phyloP scores from a whole-genome alignment of 768 basidiomycete species.

The Kwoniella bestiolae region DNA sequence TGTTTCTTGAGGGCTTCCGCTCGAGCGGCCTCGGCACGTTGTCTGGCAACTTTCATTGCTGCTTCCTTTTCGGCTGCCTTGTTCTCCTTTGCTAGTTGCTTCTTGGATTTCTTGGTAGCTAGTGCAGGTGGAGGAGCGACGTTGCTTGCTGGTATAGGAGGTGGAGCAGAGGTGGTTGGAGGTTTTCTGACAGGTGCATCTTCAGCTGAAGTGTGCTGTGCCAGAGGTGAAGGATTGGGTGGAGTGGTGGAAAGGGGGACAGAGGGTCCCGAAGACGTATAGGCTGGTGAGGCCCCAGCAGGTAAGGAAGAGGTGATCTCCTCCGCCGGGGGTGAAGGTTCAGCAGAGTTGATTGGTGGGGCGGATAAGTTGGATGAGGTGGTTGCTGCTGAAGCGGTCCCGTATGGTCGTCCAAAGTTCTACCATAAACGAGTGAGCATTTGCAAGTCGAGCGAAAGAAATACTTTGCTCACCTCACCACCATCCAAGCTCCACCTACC shows the following conservation, averaged over 20 bases:
- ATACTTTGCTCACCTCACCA: constrained; percentile 54
- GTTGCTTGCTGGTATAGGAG: constrained; percentile 19
- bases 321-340: constrained; percentile 38
- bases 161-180: constrained; percentile 10
- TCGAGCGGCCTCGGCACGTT: constrained; percentile 36
- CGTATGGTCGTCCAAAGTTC: constrained; percentile 40
- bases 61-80: constrained; percentile 48
- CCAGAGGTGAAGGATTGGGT: constrained; percentile 30
- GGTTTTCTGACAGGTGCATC: background rate
- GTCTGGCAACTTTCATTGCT: constrained; percentile 29
- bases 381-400: constrained; percentile 38
- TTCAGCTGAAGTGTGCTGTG: constrained; percentile 22
- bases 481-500: constrained; percentile 52
- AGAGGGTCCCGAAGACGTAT: constrained; percentile 4
- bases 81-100: constrained; percentile 49
- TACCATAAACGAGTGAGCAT: constrained; percentile 9
- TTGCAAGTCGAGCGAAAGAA: constrained; percentile 6
- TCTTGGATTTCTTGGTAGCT: constrained; percentile 40
- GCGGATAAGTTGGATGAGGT: constrained; percentile 45
- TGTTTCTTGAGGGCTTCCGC: constrained; percentile 38
- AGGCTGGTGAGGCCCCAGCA: constrained; percentile 27
- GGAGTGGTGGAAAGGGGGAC: constrained; percentile 16
- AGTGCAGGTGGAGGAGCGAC: constrained; percentile 11
- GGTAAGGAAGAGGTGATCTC: constrained; percentile 26
- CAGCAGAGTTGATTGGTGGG: constrained; percentile 38